These are phyloP conservation scores for Castanopsis chinensis DNA, from an alignment of 306 rosid genomes.

Conservation along the genomic window DNA sequence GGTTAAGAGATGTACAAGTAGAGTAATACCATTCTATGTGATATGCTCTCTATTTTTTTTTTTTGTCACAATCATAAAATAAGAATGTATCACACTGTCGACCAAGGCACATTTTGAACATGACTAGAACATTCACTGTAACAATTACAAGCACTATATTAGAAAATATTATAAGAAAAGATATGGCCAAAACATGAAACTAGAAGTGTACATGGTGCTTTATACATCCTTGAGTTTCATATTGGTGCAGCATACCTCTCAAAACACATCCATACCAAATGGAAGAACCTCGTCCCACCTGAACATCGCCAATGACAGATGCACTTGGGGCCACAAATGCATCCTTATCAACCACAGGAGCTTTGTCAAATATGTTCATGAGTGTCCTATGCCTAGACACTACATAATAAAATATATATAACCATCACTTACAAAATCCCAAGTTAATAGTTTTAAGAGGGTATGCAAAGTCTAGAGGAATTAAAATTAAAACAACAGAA, in stretches of 20 bases:
- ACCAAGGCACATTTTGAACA: background rate
- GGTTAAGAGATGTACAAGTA: background rate
- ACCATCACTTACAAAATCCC: background rate
- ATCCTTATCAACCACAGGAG: slow-evolving; percentile 69
- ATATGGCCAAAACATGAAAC: background rate
- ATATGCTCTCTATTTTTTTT: background rate
- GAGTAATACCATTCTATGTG: background rate
- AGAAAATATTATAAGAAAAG: background rate
- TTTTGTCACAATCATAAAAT: background rate
- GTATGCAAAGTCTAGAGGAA: background rate
- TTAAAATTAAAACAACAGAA: background rate
- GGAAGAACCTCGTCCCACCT: slow-evolving; percentile 71
- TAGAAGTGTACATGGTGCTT: background rate
- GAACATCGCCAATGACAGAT: slow-evolving; percentile 75
- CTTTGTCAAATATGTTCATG: slow-evolving; percentile 79
- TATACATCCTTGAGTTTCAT: background rate
- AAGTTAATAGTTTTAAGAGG: background rate
- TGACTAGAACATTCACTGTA: background rate
- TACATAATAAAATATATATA: slow-evolving; percentile 4
- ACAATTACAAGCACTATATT: background rate
- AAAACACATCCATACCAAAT: slow-evolving; percentile 97
- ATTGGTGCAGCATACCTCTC: slow-evolving; percentile 57
- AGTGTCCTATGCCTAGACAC: slow-evolving; percentile 95
- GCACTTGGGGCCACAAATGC: slow-evolving; percentile 94
- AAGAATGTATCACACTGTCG: background rate